phyloP scores from a whole-genome alignment of 106 monocot genomes.

The Allium cepa region DNA sequence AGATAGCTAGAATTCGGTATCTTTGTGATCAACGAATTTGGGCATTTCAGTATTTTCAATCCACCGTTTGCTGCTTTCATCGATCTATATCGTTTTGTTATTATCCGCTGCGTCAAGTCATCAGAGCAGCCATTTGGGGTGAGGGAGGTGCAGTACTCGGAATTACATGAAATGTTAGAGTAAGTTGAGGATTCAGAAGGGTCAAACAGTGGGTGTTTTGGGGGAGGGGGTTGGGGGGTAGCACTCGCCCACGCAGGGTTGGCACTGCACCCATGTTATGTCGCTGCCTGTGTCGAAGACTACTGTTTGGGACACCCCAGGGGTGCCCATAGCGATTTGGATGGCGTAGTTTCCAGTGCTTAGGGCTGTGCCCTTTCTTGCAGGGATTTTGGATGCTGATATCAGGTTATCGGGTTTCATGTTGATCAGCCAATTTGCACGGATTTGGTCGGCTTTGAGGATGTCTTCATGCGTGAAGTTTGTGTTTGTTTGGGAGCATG shows the following conservation, averaged over 20 bases:
- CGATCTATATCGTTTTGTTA: no score
- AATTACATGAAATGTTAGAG: conserved; percentile 19
- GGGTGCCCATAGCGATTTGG: conserved; percentile 13
- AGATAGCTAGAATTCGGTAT: no score
- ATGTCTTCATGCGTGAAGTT: conserved; percentile 4
- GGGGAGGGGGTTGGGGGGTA: conserved; percentile 10
- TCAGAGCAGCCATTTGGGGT: background rate
- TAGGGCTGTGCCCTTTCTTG: background rate
- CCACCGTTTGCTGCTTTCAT: no score
- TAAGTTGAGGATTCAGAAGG: conserved; percentile 11
- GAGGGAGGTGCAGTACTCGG: conserved; percentile 13
- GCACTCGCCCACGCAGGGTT: conserved; percentile 5
- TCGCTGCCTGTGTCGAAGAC: conserved; percentile 24
- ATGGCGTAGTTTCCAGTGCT: conserved; percentile 11
- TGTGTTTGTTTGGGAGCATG: background rate
- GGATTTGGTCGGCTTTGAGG: conserved; percentile 10
- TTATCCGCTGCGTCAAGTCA: no score
- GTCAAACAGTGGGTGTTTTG: conserved; percentile 10
- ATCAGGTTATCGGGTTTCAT: background rate
- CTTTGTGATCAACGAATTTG: no score
- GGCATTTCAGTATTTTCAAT: no score
- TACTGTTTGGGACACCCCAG: background rate
- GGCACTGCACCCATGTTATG: conserved; percentile 21
- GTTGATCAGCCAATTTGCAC: conserved; percentile 2
- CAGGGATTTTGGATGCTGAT: conserved; percentile 1